Base-by-base conservation (phyloP, 768 basidiomycete genomes). In the Pleurotus eryngii region DNA sequence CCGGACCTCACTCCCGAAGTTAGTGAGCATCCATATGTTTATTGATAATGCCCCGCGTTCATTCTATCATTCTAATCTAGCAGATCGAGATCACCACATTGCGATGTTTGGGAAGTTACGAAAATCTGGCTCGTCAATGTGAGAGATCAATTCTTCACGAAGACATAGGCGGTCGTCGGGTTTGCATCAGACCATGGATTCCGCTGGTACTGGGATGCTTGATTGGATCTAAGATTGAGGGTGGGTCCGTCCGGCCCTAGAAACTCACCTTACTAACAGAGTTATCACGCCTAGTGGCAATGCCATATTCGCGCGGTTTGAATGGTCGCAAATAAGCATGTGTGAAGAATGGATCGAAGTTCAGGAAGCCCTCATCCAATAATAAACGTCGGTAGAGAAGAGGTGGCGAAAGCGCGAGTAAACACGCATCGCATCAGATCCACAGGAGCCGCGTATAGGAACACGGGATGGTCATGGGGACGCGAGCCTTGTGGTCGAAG, bases 221-320 rank as follows among this genome's bases (percentile, higher is more conserved):
- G 30, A 11, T 11, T 35, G 11, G 30, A 54, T 54, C 51, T 54
- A 20, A 54, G 51, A 54, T 54, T 22, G 51, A 38, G 51, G 51
- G 51, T 42, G 51, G 18, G 35, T 54, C 42, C 42, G 51, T 6
- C 42, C 39, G 51, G 51, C 51, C 51, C 51, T 54, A 18, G 51
- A 54, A 54, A 50, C 27, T 50, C 15, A 35, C 49, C 20, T 22
- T 50, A n/a, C 9, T 30, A 50, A 54, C 17, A 24, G 7, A 24
- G 26, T 14, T 50, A 50, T 6, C 49, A n/a, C 35, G 39, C 35
- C 39, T 38, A 20, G 6, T 38, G 14, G 6, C 24, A 24, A 14
- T 42, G 11, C 7, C n/a, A 20, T 42, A 42, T 54, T 54, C 51
- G 51, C 51, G 51, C 51, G 38, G 51, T 54, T 54, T 54, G 51